Base-by-base conservation (phyloP, 2,329 filamentous ascomycete species). In the Hypoxylon sp. region DNA sequence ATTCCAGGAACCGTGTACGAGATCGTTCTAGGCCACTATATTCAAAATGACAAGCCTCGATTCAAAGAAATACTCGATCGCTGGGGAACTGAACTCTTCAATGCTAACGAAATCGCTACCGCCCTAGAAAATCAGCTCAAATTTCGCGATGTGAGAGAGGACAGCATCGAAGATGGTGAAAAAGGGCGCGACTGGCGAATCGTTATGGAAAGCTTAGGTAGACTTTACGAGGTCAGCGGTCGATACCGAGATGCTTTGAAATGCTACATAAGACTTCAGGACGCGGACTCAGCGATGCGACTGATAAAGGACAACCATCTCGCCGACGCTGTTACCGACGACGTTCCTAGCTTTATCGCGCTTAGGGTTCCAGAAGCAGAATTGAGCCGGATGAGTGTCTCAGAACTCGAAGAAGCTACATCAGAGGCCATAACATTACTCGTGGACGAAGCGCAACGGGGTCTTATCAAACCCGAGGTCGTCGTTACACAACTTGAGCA, bases 361-460 rank as follows among this genome's bases (percentile, higher is more conserved):
- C 87, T 99, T 57, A 89, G 94, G n/a, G 92, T 99, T 2, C 90
- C 92, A 0, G 87, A 90, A 67, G 88, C 90, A 56, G 88, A 92
- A 72, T 82, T 92, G 65, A 86, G 87, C 56, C 86, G 86, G 5
- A 92, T 94, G 73, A 83, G 88, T 0, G 81, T 89, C 17, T 79
- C 85, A 0, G 94, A 98, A 69, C 85, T 98, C 3, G 92, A 94
- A 76, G 90, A 92, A 63, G 86, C 91, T 3, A 96, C 94, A 0
- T 87, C 90, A 0, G 95, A 99, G 78, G 92, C 94, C 1, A 92
- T 98, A 56, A 90, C 90, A 1, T 83, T 98, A 6, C 89, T 99
- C 3, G 94, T 97, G 0, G 92, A 97, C 54, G 95, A 98, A 80
- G 94, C 94, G 0, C 92, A 94, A 70, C 92, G 95, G 65, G 96